These are phyloP conservation scores for Entoloma clypeatum DNA, from an alignment of 1,284 basidiomycete species.

Conservation along the genomic window DNA sequence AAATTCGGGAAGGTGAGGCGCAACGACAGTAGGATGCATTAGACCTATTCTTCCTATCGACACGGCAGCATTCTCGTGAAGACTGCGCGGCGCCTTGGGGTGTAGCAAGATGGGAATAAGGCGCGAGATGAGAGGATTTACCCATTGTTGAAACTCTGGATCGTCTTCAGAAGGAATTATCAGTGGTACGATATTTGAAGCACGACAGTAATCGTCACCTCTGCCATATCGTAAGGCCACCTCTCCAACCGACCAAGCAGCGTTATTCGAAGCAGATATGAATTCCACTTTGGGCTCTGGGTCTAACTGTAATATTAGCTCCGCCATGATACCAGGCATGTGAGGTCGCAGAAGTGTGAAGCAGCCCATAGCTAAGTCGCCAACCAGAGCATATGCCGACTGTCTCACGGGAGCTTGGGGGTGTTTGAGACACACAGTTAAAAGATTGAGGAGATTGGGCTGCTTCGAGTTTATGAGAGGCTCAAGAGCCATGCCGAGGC, in stretches of 20 bases:
- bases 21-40: slow-evolving; percentile 86
- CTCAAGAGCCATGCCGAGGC: slow-evolving; percentile 78
- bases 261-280: slow-evolving; percentile 97
- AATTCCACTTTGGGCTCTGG: slow-evolving; percentile 89
- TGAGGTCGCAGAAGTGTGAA: slow-evolving; percentile 82
- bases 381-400: slow-evolving; percentile 95
- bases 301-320: slow-evolving; percentile 87
- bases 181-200: slow-evolving; percentile 6
- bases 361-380: slow-evolving; percentile 97
- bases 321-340: slow-evolving; percentile 85
- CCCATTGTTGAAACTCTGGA: slow-evolving; percentile 85
- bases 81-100: slow-evolving; percentile 87
- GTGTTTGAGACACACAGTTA: slow-evolving; percentile 88
- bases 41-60: slow-evolving; percentile 97
- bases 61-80: slow-evolving; percentile 98
- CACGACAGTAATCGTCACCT: slow-evolving; percentile 41
- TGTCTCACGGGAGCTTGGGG: slow-evolving; percentile 94
- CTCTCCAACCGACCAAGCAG: slow-evolving; percentile 99
- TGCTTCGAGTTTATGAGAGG: slow-evolving; percentile 63
- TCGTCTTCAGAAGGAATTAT: slow-evolving; percentile 47
- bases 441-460: slow-evolving; percentile 75
- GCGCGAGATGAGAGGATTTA: slow-evolving; percentile 80
- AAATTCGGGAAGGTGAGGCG: slow-evolving; percentile 88
- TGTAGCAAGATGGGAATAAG: slow-evolving; percentile 92
- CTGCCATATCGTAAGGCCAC: slow-evolving; percentile 86